Percentiles rank a stretch among this genome's conserved stretches.
Conservation (phyloP, 331 rosid species). For the Rhamnella rubrinervis region DNA sequence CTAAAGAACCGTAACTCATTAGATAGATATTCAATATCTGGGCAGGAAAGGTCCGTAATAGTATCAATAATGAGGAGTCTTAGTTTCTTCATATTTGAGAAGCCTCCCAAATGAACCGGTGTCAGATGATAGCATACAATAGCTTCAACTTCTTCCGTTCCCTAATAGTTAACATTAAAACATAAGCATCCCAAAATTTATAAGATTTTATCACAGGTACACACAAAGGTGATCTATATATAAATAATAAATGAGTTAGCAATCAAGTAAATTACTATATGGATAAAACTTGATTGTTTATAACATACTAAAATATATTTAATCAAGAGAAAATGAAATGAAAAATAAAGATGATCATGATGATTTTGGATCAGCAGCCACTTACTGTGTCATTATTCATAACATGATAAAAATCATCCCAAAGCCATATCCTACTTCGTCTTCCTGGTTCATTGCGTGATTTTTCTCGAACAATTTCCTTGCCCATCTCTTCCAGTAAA, state of each 20-base stretch:
- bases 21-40: slow-evolving; percentile 16
- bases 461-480: neutral
- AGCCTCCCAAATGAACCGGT: neutral
- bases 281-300: too few relatives aligned
- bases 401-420: neutral
- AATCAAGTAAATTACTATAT: too few relatives aligned
- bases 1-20: slow-evolving; percentile 5
- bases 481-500: slow-evolving; percentile 11
- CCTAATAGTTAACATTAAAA: neutral
- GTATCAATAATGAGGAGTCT: slow-evolving; percentile 22
- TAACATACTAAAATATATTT: too few relatives aligned
- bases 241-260: neutral
- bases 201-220: too few relatives aligned
- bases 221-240: too few relatives aligned
- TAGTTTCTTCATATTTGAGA: slow-evolving; percentile 18
- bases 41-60: neutral
- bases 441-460: neutral
- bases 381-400: slow-evolving; percentile 1
- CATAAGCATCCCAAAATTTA: neutral
- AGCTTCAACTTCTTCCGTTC: slow-evolving; percentile 22
- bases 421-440: neutral
- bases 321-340: too few relatives aligned
- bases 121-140: neutral
- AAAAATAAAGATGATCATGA: too few relatives aligned
- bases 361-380: too few relatives aligned